Base-by-base conservation (phyloP, 495 filamentous ascomycete species). In the Xylaria bambusicola region DNA sequence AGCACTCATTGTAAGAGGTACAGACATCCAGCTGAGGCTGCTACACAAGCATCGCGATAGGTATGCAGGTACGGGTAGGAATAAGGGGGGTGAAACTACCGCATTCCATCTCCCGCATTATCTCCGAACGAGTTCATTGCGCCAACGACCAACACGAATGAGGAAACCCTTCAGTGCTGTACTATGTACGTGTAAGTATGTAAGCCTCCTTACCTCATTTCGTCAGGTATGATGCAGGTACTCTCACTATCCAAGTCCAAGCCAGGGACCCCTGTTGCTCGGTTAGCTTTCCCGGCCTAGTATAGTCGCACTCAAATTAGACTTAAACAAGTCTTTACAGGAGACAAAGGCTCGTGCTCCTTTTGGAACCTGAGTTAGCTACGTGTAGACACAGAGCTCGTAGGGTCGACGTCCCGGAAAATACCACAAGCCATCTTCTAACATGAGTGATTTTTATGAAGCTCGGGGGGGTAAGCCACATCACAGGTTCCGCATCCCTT, bases 121-220 rank as follows among this genome's bases (percentile, higher is more conserved):
- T 54, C 52, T 54, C 52, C 52, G 52, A 29, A 31, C 18, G 27
- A 40, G 50, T n/a, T 41, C 35, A 20, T 27, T 15, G 49, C 15
- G 33, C 31, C 33, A 15, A 21, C 26, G n/a, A n/a, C n/a, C n/a
- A 33, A n/a, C 17, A 9, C 20, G n/a, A n/a, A 18, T 51, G 20
- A 24, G 13, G 7, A 3, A 38, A 9, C 6, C 13, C 36, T 38
- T 38, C n/a, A n/a, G n/a, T n/a, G n/a, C n/a, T n/a, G n/a, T n/a
- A n/a, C n/a, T n/a, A n/a, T n/a, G n/a, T n/a, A n/a, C n/a, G n/a
- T n/a, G n/a, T n/a, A n/a, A n/a, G n/a, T n/a, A n/a, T n/a, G n/a
- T 51, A 23, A 36, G 29, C 49, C 49, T 38, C 31, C 49, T 52
- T 52, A 2, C 50, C 35, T 53, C 50, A 41, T 53, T 35, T 40